A percentile compares a stretch with the other conserved stretches of the same genome.
These are phyloP conservation scores for Penicillium nucicola DNA, from an alignment of 495 filamentous ascomycete species.

Conservation along the genomic window DNA sequence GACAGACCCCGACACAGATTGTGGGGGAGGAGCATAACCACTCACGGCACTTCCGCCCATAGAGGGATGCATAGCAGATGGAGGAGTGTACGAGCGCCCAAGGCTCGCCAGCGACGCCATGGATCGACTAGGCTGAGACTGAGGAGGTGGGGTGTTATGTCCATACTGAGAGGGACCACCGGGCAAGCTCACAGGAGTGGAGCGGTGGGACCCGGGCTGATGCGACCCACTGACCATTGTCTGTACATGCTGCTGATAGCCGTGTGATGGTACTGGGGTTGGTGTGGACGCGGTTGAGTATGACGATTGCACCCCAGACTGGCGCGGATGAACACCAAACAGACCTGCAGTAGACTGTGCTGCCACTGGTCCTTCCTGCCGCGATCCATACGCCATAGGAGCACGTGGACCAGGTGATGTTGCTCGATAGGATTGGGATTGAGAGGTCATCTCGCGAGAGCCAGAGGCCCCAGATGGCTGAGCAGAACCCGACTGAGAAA, in stretches of 20 bases:
- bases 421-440: conserved; percentile 30
- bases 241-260: conserved; percentile 43
- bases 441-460: conserved; percentile 32
- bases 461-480: conserved; percentile 20
- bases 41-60: conserved; percentile 27
- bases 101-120: conserved; percentile 30
- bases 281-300: conserved; percentile 29
- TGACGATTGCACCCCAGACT: conserved; percentile 20
- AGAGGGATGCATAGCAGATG: conserved; percentile 31
- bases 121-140: conserved; percentile 28
- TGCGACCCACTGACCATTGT: conserved; percentile 40
- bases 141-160: conserved; percentile 38
- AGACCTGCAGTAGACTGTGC: conserved; percentile 31
- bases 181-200: conserved; percentile 28
- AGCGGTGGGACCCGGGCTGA: conserved; percentile 31
- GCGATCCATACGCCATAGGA: conserved; percentile 30
- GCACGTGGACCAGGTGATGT: conserved; percentile 35
- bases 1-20: conserved; percentile 23
- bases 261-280: conserved; percentile 18
- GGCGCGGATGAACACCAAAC: conserved; percentile 32
- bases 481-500: conserved; percentile 25
- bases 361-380: conserved; percentile 32
- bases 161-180: conserved; percentile 31
- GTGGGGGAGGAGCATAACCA: conserved; percentile 28
- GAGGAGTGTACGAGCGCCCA: conserved; percentile 42